These are phyloP conservation scores for Lachancea waltii DNA, from an alignment of 805 yeast genomes.

Conservation along the genomic window DNA sequence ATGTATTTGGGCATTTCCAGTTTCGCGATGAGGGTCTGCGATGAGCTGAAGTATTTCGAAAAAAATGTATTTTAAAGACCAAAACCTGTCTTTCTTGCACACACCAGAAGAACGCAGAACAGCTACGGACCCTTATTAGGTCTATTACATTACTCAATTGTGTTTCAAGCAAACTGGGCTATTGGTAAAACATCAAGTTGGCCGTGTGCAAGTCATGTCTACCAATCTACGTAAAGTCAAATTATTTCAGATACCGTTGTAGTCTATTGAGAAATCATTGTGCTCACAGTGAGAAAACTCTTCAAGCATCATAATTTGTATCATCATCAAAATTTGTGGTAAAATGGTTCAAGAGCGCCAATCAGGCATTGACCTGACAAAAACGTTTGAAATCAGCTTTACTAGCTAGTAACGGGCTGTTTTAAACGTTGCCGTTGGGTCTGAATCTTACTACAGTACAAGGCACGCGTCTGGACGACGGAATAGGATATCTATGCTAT, in stretches of 20 bases:
- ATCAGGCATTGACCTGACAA: too few species aligned
- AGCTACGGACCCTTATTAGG: too few species aligned
- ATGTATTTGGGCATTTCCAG: slow-evolving; percentile 32
- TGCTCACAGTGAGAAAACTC: slow-evolving; percentile 51
- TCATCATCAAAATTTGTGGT: slow-evolving; percentile 25
- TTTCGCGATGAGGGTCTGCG: not conserved
- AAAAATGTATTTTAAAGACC: too few species aligned
- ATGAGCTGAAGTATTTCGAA: not conserved
- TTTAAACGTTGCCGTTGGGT: too few species aligned
- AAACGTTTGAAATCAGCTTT: too few species aligned
- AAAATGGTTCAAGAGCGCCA: not conserved
- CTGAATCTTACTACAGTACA: too few species aligned
- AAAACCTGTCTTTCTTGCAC: too few species aligned
- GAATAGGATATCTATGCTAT: too few species aligned
- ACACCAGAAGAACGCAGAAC: not conserved
- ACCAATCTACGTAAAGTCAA: slow-evolving; percentile 1
- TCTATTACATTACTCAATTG: too few species aligned
- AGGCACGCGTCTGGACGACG: too few species aligned
- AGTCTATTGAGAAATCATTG: slow-evolving; percentile 79
- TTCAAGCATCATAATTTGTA: slow-evolving; percentile 38
- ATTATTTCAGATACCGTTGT: slow-evolving; percentile 87
- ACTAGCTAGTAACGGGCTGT: too few species aligned
- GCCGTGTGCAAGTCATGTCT: not conserved
- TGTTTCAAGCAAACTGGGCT: too few species aligned
- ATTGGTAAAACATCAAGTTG: not conserved